phyloP scores from a whole-genome alignment of 2,329 filamentous ascomycete genomes.

The Trichophyton mentagrophytes region DNA sequence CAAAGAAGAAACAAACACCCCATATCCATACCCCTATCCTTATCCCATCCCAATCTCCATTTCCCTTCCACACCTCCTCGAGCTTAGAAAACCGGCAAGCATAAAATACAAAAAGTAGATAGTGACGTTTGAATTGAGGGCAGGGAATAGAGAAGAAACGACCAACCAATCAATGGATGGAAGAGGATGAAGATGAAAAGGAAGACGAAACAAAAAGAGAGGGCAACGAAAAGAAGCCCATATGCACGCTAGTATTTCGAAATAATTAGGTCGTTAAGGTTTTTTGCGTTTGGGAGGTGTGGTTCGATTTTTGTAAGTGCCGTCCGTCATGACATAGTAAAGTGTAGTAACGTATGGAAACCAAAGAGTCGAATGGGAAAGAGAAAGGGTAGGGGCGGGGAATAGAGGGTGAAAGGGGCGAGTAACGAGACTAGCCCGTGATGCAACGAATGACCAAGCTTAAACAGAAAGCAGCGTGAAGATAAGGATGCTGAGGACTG shows the following conservation, averaged over 20 bases:
- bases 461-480: neutral
- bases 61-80: neutral
- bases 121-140: neutral
- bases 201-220: neutral
- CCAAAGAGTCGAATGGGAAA: neutral
- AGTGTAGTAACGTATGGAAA: neutral
- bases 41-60: neutral
- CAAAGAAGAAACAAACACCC: neutral
- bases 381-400: neutral
- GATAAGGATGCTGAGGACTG: neutral
- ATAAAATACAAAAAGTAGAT: constrained; percentile 1
- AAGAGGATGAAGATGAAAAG: neutral
- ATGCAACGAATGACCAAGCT: neutral
- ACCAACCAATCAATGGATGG: constrained; percentile 1
- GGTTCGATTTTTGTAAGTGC: neutral
- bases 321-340: neutral
- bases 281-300: neutral
- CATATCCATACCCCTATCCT: neutral
- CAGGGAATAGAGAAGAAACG: neutral
- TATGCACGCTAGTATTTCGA: constrained; percentile 2
- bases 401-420: neutral
- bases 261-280: neutral
- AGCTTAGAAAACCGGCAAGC: neutral
- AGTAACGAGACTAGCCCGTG: neutral
- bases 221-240: neutral